Conservation (phyloP, 768 basidiomycete genomes). For the Leucocoprinus birnbaumii region DNA sequence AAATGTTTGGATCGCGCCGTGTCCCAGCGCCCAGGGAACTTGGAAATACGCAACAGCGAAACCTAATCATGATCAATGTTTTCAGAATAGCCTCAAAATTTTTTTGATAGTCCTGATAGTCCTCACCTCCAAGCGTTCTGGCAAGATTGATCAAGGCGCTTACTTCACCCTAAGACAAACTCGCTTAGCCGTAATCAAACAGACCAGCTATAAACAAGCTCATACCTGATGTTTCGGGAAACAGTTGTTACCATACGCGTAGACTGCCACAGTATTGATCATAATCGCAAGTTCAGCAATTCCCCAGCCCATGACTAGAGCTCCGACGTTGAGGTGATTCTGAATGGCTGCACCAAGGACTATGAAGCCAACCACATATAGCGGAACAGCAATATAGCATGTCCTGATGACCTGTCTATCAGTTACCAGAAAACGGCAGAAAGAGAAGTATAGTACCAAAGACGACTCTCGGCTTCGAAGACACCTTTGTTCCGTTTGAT, state of each 20-base stretch:
- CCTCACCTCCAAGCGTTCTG: slow-evolving; percentile 43
- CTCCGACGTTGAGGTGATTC: slow-evolving; percentile 42
- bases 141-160: slow-evolving; percentile 53
- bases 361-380: slow-evolving; percentile 55
- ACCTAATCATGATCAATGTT: slow-evolving; percentile 15
- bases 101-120: neutral
- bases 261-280: slow-evolving; percentile 50
- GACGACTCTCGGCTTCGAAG: slow-evolving; percentile 41
- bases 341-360: slow-evolving; percentile 48
- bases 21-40: slow-evolving; percentile 48
- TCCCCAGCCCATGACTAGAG: slow-evolving; percentile 60
- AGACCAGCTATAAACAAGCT: neutral
- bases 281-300: slow-evolving; percentile 46
- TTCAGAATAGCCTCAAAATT: neutral
- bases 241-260: slow-evolving; percentile 31
- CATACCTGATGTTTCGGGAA: slow-evolving; percentile 28
- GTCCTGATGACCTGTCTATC: slow-evolving; percentile 26
- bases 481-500: slow-evolving; percentile 34
- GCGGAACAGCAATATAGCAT: slow-evolving; percentile 47
- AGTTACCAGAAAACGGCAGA: too few species aligned
- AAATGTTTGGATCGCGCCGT: slow-evolving; percentile 53
- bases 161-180: slow-evolving; percentile 43
- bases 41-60: slow-evolving; percentile 60
- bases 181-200: slow-evolving; percentile 13
- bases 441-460: slow-evolving; percentile 35